Evolutionary conservation across 139 green algal species (phyloP).

Genomic region (Picochlorum sp.): DNA sequence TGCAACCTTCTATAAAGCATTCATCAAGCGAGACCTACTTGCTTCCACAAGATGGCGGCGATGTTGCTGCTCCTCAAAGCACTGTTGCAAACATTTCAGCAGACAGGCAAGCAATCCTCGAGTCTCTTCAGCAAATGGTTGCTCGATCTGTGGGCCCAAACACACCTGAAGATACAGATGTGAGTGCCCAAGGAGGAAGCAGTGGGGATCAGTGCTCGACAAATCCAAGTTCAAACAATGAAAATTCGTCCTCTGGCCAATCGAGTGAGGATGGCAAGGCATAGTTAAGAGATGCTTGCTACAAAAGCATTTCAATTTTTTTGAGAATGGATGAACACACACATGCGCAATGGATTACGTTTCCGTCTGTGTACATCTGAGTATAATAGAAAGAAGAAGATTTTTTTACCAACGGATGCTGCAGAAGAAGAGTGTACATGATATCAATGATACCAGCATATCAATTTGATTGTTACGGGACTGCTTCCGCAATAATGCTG

Average conservation of each 20-base stretch:
- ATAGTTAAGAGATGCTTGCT: neutral
- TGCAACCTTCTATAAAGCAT: too few relatives aligned
- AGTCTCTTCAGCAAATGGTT: neutral
- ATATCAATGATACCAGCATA: neutral
- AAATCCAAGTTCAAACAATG: neutral
- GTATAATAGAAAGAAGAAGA: neutral
- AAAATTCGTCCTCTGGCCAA: neutral
- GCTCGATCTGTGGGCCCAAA: neutral
- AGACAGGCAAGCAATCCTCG: neutral
- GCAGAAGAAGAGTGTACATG: too few relatives aligned
- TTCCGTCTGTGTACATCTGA: neutral
- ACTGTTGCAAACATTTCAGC: conserved; percentile 1
- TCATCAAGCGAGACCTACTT: too few relatives aligned
- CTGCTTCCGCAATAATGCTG: neutral
- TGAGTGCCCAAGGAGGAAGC: neutral
- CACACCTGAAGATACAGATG: neutral
- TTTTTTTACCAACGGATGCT: neutral
- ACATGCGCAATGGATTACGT: neutral
- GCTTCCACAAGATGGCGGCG: too few relatives aligned
- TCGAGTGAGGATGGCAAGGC: neutral
- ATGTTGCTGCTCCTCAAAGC: neutral
- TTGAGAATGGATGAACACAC: too few relatives aligned
- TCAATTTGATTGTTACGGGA: neutral
- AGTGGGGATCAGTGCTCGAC: neutral
- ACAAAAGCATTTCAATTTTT: too few relatives aligned